phyloP scores from a whole-genome alignment of 306 rosid genomes.

The Lathyrus sativus region DNA sequence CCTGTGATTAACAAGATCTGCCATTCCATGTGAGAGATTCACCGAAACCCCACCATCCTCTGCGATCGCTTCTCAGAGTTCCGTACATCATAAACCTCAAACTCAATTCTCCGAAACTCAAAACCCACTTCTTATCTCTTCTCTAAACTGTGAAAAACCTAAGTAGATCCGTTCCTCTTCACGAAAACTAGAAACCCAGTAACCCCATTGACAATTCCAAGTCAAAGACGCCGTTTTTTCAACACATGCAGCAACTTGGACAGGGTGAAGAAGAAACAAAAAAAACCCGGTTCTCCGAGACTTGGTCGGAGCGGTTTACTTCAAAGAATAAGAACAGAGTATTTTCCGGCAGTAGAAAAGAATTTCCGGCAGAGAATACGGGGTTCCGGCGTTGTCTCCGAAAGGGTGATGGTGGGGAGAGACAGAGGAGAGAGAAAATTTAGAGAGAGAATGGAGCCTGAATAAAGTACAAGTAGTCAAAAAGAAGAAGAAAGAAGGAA shows the following conservation, averaged over 20 bases:
- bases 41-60: constrained; percentile 94
- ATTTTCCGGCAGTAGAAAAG: constrained; percentile 2
- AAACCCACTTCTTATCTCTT: constrained; percentile 40
- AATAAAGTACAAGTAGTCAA: constrained; percentile 76
- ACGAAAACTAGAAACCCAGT: constrained; percentile 40
- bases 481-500: constrained; percentile 44
- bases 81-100: constrained; percentile 90
- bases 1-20: constrained; percentile 94
- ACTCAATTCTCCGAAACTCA: constrained; percentile 41
- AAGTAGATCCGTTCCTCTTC: constrained; percentile 61
- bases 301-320: constrained; percentile 25
- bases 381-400: constrained; percentile 50
- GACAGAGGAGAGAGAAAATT: constrained; percentile 57
- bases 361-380: constrained; percentile 25
- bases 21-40: constrained; percentile 97
- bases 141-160: constrained; percentile 37
- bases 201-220: constrained; percentile 53
- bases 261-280: constrained; percentile 9
- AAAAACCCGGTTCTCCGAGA: constrained; percentile 26
- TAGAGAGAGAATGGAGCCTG: constrained; percentile 57
- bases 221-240: constrained; percentile 49
- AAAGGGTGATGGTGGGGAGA: constrained; percentile 49
- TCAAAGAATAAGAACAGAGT: constrained; percentile 6
- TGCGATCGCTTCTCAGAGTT: constrained; percentile 73
- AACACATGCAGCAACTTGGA: constrained; percentile 54